phyloP scores from a whole-genome alignment of 2,329 filamentous ascomycete genomes.

The Epichloe elymi region DNA sequence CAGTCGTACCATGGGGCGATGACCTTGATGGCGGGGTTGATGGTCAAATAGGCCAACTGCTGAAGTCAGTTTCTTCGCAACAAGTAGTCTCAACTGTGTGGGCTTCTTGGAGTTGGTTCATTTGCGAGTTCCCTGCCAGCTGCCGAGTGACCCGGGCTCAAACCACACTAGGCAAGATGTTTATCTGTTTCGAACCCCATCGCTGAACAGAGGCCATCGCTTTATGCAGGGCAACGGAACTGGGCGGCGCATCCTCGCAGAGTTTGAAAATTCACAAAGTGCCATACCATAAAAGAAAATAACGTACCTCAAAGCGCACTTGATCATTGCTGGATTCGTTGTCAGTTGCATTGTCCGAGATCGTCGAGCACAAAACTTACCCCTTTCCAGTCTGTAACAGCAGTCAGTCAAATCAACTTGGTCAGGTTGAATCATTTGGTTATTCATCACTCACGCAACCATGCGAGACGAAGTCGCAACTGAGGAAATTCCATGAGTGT shows the following conservation, averaged over 20 bases:
- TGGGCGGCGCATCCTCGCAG: not conserved
- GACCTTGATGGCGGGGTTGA: conserved; percentile 1
- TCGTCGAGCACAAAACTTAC: not conserved
- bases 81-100: not conserved
- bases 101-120: not conserved
- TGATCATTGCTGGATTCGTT: not conserved
- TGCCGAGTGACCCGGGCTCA: not conserved
- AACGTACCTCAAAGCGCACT: conserved; percentile 1
- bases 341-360: not conserved
- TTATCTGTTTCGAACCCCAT: not conserved
- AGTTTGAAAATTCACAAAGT: not conserved
- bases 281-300: not conserved
- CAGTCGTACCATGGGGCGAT: conserved; percentile 1
- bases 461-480: not conserved
- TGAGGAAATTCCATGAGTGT: not conserved
- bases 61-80: not conserved
- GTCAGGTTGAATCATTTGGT: not conserved
- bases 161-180: not conserved
- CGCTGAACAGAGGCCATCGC: not conserved
- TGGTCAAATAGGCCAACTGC: not conserved
- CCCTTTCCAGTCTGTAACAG: conserved; percentile 1
- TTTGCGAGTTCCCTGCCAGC: not conserved
- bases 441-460: not conserved
- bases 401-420: not conserved
- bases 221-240: not conserved